Base-by-base conservation (phyloP, 2,329 filamentous ascomycete genomes). In the Boeremia lycopersici region DNA sequence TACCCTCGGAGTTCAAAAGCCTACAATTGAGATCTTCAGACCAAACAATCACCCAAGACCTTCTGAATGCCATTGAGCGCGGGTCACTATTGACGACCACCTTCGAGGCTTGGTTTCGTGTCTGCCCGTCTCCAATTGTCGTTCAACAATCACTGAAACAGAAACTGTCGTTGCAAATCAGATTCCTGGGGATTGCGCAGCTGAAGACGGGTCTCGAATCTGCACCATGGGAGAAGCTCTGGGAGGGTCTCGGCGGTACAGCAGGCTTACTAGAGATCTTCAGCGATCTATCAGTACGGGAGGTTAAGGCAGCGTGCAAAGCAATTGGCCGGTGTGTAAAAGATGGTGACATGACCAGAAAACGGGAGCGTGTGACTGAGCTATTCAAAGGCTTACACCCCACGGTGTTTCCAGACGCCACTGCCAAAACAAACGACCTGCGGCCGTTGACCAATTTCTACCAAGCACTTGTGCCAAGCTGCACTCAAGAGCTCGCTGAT, bases 201-300 rank as follows among this genome's bases (percentile, higher is more conserved):
- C 52, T 73, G 8, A 44, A 54, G 3, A 65, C 58, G n/a, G 15
- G 40, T 0, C 57, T 73, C 7, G 33, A 40, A 15, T 64, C 64
- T 2, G 4, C 46, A 4, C 35, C 41, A 44, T 74, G 71, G 71
- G 56, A 43, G 25, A 41, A 58, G n/a, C 59, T 49, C 1, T 73
- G 69, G 69, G 61, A 68, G n/a, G 59, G 47, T 0, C 39, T 73
- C n/a, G 70, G 68, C 2, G 65, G 64, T 8, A 57, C 48, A 5
- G n/a, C 28, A 19, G 71, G 70, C 4, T n/a, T 73, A n/a, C 46
- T 71, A 6, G 54, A 57, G 2, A 36, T 71, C 2, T 56, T 69
- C 35, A 58, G 43, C 11, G 48, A 64, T 17, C 52, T 73, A 6
- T 73, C 68, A 0, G 69, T 72, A 10, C 23, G 39, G 1, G 68